Evolutionary conservation across 352 stramenopile genomes (phyloP).

Genomic region (Pythium vanterpoolii): DNA sequence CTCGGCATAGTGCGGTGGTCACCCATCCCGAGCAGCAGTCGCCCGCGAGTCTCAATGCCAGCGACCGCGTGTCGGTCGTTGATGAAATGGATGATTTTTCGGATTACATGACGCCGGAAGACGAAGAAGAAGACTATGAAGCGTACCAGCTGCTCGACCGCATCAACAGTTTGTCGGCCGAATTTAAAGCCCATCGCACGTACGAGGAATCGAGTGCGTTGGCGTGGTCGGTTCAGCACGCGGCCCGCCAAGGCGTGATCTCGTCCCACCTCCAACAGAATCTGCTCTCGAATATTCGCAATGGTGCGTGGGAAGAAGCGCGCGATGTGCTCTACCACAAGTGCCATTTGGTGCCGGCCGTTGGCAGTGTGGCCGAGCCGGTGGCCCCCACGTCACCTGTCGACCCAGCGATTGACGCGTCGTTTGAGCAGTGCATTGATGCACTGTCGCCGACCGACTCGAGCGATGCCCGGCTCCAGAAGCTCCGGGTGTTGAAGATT

Average conservation of each 20-base stretch:
- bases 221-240: conserved; percentile 70
- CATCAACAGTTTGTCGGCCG: conserved; percentile 55
- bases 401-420: conserved; percentile 29
- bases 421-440: conserved; percentile 58
- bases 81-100: conserved; percentile 56
- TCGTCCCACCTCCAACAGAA: conserved; percentile 68
- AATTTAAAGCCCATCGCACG: conserved; percentile 66
- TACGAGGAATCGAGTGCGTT: conserved; percentile 70
- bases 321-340: conserved; percentile 84
- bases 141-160: conserved; percentile 62
- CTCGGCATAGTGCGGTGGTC: conserved; percentile 36
- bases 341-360: conserved; percentile 68
- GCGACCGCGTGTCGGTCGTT: conserved; percentile 15
- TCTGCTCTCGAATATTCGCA: conserved; percentile 52
- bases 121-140: conserved; percentile 63
- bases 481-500: conserved; percentile 64
- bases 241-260: conserved; percentile 57
- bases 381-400: conserved; percentile 33
- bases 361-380: conserved; percentile 57
- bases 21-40: conserved; percentile 32
- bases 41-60: conserved; percentile 6
- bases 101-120: conserved; percentile 42
- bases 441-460: conserved; percentile 51
- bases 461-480: conserved; percentile 47
- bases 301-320: conserved; percentile 58